These are phyloP conservation scores for Planoprotostelium fungivorum DNA, from an alignment of 78 protist species.

Conservation along the genomic window DNA sequence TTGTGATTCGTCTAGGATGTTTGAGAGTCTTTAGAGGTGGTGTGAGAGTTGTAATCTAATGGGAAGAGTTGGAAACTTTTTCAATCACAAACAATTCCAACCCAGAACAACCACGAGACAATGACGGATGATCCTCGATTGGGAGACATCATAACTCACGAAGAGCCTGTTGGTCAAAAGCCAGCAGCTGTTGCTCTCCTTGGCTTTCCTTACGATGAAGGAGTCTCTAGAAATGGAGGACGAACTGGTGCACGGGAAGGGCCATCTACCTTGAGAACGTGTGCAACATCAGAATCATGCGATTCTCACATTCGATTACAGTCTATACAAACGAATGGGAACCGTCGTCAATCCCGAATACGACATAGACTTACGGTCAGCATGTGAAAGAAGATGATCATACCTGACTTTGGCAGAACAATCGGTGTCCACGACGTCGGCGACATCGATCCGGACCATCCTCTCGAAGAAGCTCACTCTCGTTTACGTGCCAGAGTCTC, in stretches of 20 bases:
- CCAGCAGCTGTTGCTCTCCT: constrained; percentile 14
- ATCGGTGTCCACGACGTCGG: constrained; percentile 28
- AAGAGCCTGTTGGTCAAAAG: neutral
- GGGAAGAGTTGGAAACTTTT: too few relatives aligned
- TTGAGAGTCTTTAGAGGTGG: too few relatives aligned
- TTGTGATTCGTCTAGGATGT: too few relatives aligned
- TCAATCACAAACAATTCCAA: neutral
- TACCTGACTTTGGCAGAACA: neutral
- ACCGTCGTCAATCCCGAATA: constrained; percentile 27
- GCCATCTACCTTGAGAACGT: constrained; percentile 20
- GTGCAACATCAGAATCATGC: neutral
- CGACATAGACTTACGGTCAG: neutral
- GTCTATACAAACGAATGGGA: constrained; percentile 8
- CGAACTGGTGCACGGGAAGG: constrained; percentile 43
- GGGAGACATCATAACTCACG: neutral
- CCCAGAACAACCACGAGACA: neutral
- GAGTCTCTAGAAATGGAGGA: constrained; percentile 50
- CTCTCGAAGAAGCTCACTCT: constrained; percentile 26
- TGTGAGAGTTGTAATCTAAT: too few relatives aligned
- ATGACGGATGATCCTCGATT: constrained; percentile 16
- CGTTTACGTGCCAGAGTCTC: constrained; percentile 3
- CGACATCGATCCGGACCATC: neutral
- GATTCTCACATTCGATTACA: neutral
- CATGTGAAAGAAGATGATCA: neutral
- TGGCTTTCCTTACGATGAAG: constrained; percentile 61